Percentiles rank a stretch among this genome's conserved stretches.
phyloP scores from a whole-genome alignment of 306 rosid genomes.

The Coriaria nepalensis region DNA sequence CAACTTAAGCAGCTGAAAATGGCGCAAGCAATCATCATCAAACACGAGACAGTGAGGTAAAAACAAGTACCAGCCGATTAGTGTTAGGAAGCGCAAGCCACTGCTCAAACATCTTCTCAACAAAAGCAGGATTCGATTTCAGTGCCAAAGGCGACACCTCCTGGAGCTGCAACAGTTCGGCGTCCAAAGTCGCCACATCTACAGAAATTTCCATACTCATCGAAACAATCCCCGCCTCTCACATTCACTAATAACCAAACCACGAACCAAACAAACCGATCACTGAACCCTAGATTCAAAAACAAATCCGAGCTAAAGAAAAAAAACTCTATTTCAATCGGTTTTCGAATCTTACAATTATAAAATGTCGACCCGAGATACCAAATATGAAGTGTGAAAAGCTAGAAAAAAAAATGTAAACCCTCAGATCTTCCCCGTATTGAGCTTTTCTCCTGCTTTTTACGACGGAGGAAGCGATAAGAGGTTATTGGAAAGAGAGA shows the following conservation, averaged over 20 bases:
- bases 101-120: conserved; percentile 69
- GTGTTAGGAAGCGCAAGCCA: conserved; percentile 90
- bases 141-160: conserved; percentile 73
- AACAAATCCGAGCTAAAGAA: conserved; percentile 4
- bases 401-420: conserved; percentile 6
- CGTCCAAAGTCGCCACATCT: conserved; percentile 76
- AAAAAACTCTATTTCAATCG: conserved; percentile 14
- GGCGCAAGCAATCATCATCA: not conserved
- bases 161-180: conserved; percentile 75
- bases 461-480: conserved; percentile 6
- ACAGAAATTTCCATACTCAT: conserved; percentile 66
- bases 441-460: not conserved
- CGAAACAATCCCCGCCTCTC: conserved; percentile 23
- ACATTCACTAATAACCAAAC: conserved; percentile 26
- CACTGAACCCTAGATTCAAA: conserved; percentile 27
- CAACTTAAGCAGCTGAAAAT: no score
- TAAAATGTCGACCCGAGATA: conserved; percentile 6
- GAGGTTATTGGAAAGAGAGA: conserved; percentile 18
- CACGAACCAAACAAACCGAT: conserved; percentile 15
- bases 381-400: conserved; percentile 18
- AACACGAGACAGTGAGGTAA: not conserved
- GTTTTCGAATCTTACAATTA: conserved; percentile 9
- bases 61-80: conserved; percentile 61
- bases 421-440: conserved; percentile 30
- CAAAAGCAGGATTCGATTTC: conserved; percentile 60